phyloP scores from a whole-genome alignment of 768 basidiomycete species.

The Tulasnella sp. region DNA sequence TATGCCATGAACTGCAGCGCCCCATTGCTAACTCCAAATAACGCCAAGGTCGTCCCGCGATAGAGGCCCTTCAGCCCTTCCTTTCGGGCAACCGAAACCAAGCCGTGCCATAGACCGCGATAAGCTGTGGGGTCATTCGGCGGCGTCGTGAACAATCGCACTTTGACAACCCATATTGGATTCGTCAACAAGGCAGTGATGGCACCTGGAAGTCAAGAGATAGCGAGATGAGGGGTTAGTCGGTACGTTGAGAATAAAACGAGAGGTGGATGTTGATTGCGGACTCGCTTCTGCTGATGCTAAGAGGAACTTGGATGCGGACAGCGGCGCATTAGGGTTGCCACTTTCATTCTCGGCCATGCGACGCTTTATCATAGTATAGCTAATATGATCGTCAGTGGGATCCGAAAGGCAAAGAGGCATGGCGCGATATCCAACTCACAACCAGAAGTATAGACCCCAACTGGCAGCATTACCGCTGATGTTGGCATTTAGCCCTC shows the following conservation, averaged over 20 bases:
- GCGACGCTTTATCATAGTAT: conserved; percentile 83
- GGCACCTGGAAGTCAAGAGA: conserved; percentile 47
- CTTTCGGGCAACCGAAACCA: conserved; percentile 51
- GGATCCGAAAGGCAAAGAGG: conserved; percentile 87
- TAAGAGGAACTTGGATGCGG: conserved; percentile 68
- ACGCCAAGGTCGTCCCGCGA: conserved; percentile 75
- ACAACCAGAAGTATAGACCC: conserved; percentile 99
- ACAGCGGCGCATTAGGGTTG: conserved; percentile 53
- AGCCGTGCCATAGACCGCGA: conserved; percentile 65
- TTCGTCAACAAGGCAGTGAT: conserved; percentile 91
- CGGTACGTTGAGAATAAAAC: conserved; percentile 8
- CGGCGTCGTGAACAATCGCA: conserved; percentile 85
- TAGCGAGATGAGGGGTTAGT: background rate
- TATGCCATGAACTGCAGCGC: conserved; percentile 94
- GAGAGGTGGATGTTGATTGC: conserved; percentile 30
- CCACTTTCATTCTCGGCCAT: conserved; percentile 40
- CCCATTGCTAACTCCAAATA: conserved; percentile 89
- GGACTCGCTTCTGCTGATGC: conserved; percentile 95
- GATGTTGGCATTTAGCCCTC: conserved; percentile 82
- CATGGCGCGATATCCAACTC: conserved; percentile 34
- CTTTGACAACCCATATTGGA: conserved; percentile 95
- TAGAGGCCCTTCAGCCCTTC: conserved; percentile 78
- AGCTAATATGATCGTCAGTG: conserved; percentile 38
- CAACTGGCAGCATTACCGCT: conserved; percentile 93
- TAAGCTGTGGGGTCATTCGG: conserved; percentile 60